Conservation (phyloP, 2,329 filamentous ascomycete species). For the Neobulgaria alba region DNA sequence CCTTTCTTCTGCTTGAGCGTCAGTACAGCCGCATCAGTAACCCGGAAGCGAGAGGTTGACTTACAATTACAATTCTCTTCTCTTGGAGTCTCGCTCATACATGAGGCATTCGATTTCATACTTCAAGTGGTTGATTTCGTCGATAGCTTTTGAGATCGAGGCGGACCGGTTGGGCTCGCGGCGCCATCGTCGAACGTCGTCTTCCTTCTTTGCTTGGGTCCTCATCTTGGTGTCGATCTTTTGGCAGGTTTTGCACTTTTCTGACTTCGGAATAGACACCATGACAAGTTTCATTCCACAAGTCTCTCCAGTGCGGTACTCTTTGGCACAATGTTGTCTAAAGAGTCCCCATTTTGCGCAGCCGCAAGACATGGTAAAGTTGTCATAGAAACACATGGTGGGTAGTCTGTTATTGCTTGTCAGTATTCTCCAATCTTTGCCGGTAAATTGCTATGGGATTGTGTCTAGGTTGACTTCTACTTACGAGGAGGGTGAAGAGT, state of each 20-base stretch:
- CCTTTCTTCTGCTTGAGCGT: too few species aligned
- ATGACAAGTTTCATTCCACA: constrained; percentile 90
- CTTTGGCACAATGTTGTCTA: constrained; percentile 84
- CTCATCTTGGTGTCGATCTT: constrained; percentile 81
- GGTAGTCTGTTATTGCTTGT: constrained; percentile 13
- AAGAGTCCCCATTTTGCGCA: constrained; percentile 96
- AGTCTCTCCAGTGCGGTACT: constrained; percentile 92
- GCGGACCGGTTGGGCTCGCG: constrained; percentile 3
- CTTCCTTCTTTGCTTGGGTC: constrained; percentile 63
- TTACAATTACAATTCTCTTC: too few species aligned
- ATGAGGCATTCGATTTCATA: constrained; percentile 47
- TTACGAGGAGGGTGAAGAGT: constrained; percentile 11
- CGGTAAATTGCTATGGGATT: constrained; percentile 17
- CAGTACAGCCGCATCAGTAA: too few species aligned
- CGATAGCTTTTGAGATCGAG: constrained; percentile 28
- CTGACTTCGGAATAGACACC: constrained; percentile 51
- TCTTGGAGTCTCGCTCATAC: too few species aligned
- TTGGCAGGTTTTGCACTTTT: constrained; percentile 74
- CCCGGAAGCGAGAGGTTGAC: too few species aligned
- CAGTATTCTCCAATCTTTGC: too few species aligned
- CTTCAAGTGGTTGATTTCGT: constrained; percentile 58
- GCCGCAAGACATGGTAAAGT: constrained; percentile 74
- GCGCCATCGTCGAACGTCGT: constrained; percentile 69
- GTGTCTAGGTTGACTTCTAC: too few species aligned
- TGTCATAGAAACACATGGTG: constrained; percentile 93